Evolutionary conservation across 2,329 filamentous ascomycete genomes (phyloP).

Genomic region (Penicillium glabrum): DNA sequence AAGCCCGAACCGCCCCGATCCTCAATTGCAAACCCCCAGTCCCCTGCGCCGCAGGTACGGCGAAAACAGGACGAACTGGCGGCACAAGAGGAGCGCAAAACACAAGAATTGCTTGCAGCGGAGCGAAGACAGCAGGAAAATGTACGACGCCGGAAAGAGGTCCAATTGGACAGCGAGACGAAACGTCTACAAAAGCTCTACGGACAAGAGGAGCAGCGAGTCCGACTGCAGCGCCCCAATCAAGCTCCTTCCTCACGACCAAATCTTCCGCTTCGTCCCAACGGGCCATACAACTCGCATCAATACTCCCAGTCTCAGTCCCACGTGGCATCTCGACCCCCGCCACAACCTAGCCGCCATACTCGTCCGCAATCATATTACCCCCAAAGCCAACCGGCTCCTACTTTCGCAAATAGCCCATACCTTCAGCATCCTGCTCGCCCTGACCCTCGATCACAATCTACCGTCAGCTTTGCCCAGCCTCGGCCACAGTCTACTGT

Average conservation of each 20-base stretch:
- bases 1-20: conserved; percentile 7
- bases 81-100: conserved; percentile 52
- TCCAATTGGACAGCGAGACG: conserved; percentile 72
- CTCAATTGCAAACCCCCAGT: conserved; percentile 11
- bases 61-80: conserved; percentile 37
- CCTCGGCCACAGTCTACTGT: conserved; percentile 17
- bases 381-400: conserved; percentile 8
- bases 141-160: conserved; percentile 47
- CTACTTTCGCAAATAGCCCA: conserved; percentile 16
- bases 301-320: conserved; percentile 20
- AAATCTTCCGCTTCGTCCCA: conserved; percentile 20
- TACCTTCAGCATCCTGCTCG: conserved; percentile 16
- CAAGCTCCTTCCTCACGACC: conserved; percentile 11
- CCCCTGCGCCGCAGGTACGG: conserved; percentile 17
- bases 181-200: conserved; percentile 65
- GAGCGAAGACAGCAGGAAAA: conserved; percentile 47
- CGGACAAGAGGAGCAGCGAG: conserved; percentile 45
- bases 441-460: conserved; percentile 19
- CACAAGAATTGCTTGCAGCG: conserved; percentile 52
- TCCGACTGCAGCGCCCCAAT: conserved; percentile 20
- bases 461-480: conserved; percentile 9
- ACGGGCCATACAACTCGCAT: conserved; percentile 14
- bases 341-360: conserved; percentile 12
- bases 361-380: conserved; percentile 13
- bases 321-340: conserved; percentile 18